phyloP scores from a whole-genome alignment of 225 moss, liverwort and hornwort genomes.

The Lunularia cruciata region DNA sequence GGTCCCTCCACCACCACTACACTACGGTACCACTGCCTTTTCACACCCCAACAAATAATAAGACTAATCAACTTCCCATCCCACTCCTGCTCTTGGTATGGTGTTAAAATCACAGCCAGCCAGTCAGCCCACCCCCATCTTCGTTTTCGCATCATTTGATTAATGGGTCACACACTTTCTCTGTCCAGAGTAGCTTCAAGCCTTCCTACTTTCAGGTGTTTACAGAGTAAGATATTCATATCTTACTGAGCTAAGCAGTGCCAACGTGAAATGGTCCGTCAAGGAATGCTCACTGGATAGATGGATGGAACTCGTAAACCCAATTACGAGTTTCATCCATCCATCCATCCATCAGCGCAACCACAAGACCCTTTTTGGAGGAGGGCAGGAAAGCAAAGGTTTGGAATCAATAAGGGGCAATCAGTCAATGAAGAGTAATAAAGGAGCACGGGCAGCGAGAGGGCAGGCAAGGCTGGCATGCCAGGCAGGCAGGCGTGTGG shows the following conservation, averaged over 20 bases:
- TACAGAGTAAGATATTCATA: too few species aligned
- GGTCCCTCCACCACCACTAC: neutral
- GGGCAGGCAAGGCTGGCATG: constrained; percentile 9
- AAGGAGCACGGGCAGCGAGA: constrained; percentile 18
- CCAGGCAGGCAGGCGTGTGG: constrained; percentile 20
- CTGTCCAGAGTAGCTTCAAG: too few species aligned
- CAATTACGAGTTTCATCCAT: neutral
- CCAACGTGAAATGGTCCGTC: too few species aligned
- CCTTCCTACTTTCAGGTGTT: too few species aligned
- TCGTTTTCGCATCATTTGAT: neutral
- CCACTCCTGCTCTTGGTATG: neutral
- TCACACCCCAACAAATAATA: neutral
- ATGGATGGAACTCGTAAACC: too few species aligned
- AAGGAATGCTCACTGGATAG: too few species aligned
- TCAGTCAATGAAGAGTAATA: constrained; percentile 27
- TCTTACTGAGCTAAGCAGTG: too few species aligned
- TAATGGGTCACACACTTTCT: neutral
- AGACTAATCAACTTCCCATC: too few species aligned
- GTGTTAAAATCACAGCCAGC: neutral
- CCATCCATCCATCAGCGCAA: neutral
- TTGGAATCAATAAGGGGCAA: constrained; percentile 15
- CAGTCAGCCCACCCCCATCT: neutral
- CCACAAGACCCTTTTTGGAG: neutral
- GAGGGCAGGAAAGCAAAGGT: neutral
- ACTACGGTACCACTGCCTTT: constrained; percentile 1